phyloP scores from a whole-genome alignment of 768 basidiomycete genomes.

The Leccinum truebloodii region DNA sequence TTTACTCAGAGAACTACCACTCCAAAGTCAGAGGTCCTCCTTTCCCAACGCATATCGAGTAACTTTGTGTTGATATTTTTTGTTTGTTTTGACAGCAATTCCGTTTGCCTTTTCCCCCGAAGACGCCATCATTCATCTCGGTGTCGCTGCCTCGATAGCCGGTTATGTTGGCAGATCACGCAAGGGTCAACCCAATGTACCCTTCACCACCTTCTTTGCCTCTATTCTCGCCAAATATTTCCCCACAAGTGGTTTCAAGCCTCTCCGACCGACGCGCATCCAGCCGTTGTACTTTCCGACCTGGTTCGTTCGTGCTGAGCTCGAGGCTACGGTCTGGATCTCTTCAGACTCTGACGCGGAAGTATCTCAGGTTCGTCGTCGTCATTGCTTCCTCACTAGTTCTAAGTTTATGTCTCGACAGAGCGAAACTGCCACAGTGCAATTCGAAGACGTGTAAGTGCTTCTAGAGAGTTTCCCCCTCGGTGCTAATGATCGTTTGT shows the following conservation, averaged over 20 bases:
- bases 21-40: slow-evolving; percentile 42
- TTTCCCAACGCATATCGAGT: not conserved
- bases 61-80: slow-evolving; percentile 10
- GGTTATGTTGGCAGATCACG: slow-evolving; percentile 23
- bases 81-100: slow-evolving; percentile 38
- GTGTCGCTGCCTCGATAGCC: slow-evolving; percentile 35
- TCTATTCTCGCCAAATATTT: slow-evolving; percentile 40
- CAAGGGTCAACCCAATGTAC: slow-evolving; percentile 14
- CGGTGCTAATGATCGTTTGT: slow-evolving; percentile 14
- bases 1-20: slow-evolving; percentile 31
- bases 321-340: slow-evolving; percentile 39
- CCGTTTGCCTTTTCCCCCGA: slow-evolving; percentile 52
- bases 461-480: slow-evolving; percentile 2
- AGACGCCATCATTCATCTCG: slow-evolving; percentile 44
- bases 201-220: slow-evolving; percentile 25
- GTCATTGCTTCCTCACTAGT: slow-evolving; percentile 3
- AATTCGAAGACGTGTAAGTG: slow-evolving; percentile 51
- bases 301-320: slow-evolving; percentile 61
- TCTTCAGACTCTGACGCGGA: slow-evolving; percentile 24
- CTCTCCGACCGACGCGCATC: slow-evolving; percentile 46
- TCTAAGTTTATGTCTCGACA: slow-evolving; percentile 27
- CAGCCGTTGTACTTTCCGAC: slow-evolving; percentile 61
- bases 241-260: slow-evolving; percentile 39
- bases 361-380: slow-evolving; percentile 26
- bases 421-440: slow-evolving; percentile 32